A percentile compares a stretch with the other conserved stretches of the same genome.
These are phyloP conservation scores for Pezicula radicicola DNA, from an alignment of 2,329 filamentous ascomycete genomes.

Conservation along the genomic window DNA sequence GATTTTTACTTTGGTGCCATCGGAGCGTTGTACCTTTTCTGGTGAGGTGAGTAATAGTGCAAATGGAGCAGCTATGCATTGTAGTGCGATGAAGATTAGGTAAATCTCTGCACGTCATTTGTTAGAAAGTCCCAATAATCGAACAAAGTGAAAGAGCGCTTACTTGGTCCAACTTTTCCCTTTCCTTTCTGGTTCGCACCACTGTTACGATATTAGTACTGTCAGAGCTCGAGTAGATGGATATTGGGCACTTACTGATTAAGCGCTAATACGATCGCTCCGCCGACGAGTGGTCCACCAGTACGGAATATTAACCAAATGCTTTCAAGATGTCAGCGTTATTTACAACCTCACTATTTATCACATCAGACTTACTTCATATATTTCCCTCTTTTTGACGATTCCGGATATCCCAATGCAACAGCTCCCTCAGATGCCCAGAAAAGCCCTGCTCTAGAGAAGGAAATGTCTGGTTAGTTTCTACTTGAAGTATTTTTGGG, in stretches of 20 bases:
- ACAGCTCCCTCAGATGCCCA: slow-evolving; percentile 74
- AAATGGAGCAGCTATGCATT: slow-evolving; percentile 59
- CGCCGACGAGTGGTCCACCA: slow-evolving; percentile 64
- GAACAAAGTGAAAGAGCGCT: slow-evolving; percentile 5
- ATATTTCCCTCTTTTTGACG: slow-evolving; percentile 59
- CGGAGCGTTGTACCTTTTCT: slow-evolving; percentile 57
- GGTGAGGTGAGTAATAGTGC: slow-evolving; percentile 60
- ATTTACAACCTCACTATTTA: rapidly evolving
- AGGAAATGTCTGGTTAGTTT: neutral
- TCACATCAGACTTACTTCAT: slow-evolving; percentile 15
- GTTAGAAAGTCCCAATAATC: slow-evolving; percentile 4
- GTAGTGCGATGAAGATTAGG: slow-evolving; percentile 66
- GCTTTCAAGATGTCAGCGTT: slow-evolving; percentile 30
- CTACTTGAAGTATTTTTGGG: neutral
- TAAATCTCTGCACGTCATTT: slow-evolving; percentile 44
- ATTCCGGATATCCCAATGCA: slow-evolving; percentile 68
- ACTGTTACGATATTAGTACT: neutral
- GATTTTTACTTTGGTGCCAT: slow-evolving; percentile 51
- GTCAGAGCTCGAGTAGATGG: slow-evolving; percentile 7
- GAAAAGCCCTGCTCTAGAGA: slow-evolving; percentile 52
- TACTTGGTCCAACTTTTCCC: slow-evolving; percentile 29
- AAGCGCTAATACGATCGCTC: slow-evolving; percentile 65
- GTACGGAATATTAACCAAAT: slow-evolving; percentile 61
- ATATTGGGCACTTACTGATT: slow-evolving; percentile 41
- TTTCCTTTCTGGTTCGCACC: neutral